Evolutionary conservation across 495 filamentous ascomycete genomes (phyloP), one percentile per base, ranked within the genome.

Genomic region (Oidiodendron maius): DNA sequence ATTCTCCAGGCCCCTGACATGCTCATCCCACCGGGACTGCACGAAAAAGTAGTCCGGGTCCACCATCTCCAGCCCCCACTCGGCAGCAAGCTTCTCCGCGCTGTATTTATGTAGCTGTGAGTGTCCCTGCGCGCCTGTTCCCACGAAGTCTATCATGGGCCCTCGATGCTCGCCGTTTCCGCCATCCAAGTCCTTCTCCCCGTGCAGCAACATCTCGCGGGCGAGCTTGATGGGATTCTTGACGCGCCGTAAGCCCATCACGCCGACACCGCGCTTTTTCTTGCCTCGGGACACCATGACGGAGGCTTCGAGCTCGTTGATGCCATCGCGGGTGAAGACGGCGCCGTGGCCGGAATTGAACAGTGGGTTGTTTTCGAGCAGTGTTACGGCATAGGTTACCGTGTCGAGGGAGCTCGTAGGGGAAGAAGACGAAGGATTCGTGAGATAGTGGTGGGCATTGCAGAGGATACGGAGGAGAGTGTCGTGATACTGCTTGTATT

Each of bases 331-430:
- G 2, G 87, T 94, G 63, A 94, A 95, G 13, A 95, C 89, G 41
- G 88, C 86, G 52, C 90, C 90, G 44, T 82, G 82, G 34, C 83
- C 90, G 49, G 80, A 79, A 68, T 96, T 96, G 75, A 91, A 95
- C 10, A 94, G 81, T 4, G 81, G 76, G 59, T 89, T 78, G 57
- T 94, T 72, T 70, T 96, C 90, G 37, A 96, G 78, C 17, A 82
- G 70, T 4, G 71, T 70, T 26, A 95, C 88, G 50, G 89, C 90
- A 58, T 83, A 75, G 8, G 84, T 84, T 9, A 86, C 86, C 4
- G 84, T 78, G 28, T 86, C 79, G 34, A 95, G 72, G 6, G 89
- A 84, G 39, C 51, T 37, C 8, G 18, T 34, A 8, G 25, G 44
- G 21, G 22, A 8, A 17, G 49, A 46, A 12, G 48, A 51, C 22